Evolutionary conservation across 108 stramenopile genomes (phyloP), one percentile per base, ranked within the genome.

Genomic region (Cylindrotheca fusiformis): DNA sequence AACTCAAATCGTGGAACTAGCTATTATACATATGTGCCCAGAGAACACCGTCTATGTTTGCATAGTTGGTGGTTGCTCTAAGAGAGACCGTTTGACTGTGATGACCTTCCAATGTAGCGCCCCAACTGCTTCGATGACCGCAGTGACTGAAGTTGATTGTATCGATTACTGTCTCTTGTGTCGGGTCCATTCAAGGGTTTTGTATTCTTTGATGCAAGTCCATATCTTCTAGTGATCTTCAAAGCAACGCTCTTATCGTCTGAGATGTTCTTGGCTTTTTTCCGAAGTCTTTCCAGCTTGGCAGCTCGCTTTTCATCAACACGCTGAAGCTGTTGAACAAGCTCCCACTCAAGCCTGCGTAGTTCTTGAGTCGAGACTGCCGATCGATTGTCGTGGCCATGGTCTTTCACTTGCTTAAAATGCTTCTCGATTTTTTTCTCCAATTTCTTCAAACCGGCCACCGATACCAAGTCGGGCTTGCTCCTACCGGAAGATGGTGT

Each of bases 241-340:
- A 14, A 41, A n/a, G n/a, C 36, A 41, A 41, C 14, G 36, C 36
- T 14, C 14, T 41, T 41, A 10, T 41, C 10, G 36, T 14, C 10
- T 19, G 21, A 1, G 51, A 14, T 24, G 51, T 27, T 31, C 29
- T 24, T 32, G 1, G 32, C 33, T 23, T 63, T 63, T 32, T 23
- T 52, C 1, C 51, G 55, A 53, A 66, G 57, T 25, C 65, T 33
- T 46, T 73, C 30, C 8, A 73, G 59, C 52, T 66, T 73, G 18
- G 58, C 58, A 10, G 65, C 65, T 31, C 72, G 58, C 23, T 73
- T 73, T 48, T 73, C 72, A 27, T 60, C 63, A 14, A 65, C 72
- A 1, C 53, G 20, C 1, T 28, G 50, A 8, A 73, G 32, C 8
- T 61, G 50, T 55, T 66, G 64, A 3, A 57, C 72, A 30, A 66